Base-by-base conservation (phyloP, 352 stramenopile species). In the Achlya hypogyna region DNA sequence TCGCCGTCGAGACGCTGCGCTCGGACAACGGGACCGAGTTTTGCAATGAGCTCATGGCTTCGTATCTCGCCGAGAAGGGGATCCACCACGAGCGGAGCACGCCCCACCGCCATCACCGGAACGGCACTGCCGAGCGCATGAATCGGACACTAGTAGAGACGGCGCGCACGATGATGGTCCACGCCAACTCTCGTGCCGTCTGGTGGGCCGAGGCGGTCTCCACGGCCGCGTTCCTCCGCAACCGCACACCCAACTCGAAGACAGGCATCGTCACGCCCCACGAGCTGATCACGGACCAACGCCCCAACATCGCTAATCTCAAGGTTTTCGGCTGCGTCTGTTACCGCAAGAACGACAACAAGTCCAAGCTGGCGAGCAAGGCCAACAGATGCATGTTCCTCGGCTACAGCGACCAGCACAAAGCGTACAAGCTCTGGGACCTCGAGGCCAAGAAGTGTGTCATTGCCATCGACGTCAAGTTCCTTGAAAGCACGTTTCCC, bases 21-120 rank as follows among this genome's bases (percentile, higher is more conserved):
- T 68, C 58, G 28, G 59, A 77, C 16, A 75, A 72, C 35, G 72
- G 72, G 2, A 63, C 56, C 1, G 65, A 74, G 58, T 75, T 73
- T 45, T 70, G 27, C 6, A 60, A 38, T n/a, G 58, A 62, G 22
- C 22, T n/a, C 5, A 63, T 77, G 16, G 8, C 31, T 2, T 6
- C 28, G 8, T 71, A 67, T 18, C 65, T 69, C 43, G 45, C 16
- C 10, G 10, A 47, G 0, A 18, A 69, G 16, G 69, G 69, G 3
- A 74, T 74, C n/a, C 8, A 69, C 0, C 69, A 71, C 32, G 63
- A 74, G 32, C 62, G 49, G 1, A 74, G 5, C 14, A 43, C 60
- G 1, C 51, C 69, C 14, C 53, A 70, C 42, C 40, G 12, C 14
- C 69, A 45, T 5, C 56, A 65, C 32, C 69, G 71, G 32, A 74